A percentile compares a stretch with the other conserved stretches of the same genome.
phyloP scores from a whole-genome alignment of 1,284 basidiomycete species.

The Microbotryum silenes-acaulis region DNA sequence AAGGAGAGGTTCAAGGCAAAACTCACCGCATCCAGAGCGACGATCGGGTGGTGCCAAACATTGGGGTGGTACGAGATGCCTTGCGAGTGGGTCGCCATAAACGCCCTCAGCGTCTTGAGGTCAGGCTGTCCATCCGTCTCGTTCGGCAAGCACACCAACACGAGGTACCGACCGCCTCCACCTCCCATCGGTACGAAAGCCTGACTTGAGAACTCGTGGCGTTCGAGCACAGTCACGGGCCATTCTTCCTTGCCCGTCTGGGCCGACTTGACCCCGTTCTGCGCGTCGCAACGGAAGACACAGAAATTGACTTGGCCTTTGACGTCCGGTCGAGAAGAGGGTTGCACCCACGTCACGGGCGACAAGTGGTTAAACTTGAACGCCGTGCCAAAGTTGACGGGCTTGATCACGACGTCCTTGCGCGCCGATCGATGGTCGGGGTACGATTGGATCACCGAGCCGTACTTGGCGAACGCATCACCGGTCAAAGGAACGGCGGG shows the following conservation, averaged over 20 bases:
- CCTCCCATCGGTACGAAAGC: constrained; percentile 79
- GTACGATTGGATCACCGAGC: constrained; percentile 78
- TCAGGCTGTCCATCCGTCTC: constrained; percentile 62
- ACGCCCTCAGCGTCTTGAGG: constrained; percentile 63
- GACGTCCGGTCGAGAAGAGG: constrained; percentile 3
- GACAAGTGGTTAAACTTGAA: constrained; percentile 82
- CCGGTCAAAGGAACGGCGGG: constrained; percentile 69
- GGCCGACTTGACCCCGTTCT: constrained; percentile 36
- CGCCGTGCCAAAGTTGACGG: constrained; percentile 80
- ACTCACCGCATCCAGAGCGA: constrained; percentile 33
- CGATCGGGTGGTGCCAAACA: constrained; percentile 63
- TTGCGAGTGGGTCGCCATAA: constrained; percentile 67
- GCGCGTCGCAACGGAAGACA: constrained; percentile 35
- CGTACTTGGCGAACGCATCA: constrained; percentile 73
- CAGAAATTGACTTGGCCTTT: constrained; percentile 29
- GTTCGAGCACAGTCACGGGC: constrained; percentile 56
- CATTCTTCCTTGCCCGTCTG: constrained; percentile 36
- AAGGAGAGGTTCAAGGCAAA: not conserved
- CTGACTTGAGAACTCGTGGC: constrained; percentile 54
- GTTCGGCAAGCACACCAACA: constrained; percentile 68
- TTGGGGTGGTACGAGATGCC: constrained; percentile 73
- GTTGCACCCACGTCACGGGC: constrained; percentile 43
- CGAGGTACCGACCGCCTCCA: constrained; percentile 54
- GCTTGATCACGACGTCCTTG: constrained; percentile 59
- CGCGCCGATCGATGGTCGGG: constrained; percentile 51